Base-by-base conservation (phyloP, 2,329 filamentous ascomycete species). In the Verticillium albo-atrum region DNA sequence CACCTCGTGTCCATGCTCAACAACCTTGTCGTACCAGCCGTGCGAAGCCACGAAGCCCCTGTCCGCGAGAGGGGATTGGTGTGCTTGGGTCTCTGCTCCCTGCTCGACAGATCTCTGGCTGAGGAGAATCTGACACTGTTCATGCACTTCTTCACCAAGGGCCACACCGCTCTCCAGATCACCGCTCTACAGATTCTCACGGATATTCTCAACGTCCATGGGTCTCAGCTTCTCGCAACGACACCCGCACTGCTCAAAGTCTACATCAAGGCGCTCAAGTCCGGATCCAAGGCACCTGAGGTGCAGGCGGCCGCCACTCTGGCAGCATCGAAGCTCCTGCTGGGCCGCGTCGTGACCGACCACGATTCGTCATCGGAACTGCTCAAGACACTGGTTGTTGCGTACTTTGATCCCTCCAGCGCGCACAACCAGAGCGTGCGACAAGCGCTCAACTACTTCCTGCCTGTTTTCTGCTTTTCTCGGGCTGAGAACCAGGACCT, bases 1-100 rank as follows among this genome's bases (percentile, higher is more conserved):
- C 89, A 96, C 69, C 78, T 98, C n/a, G 91, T 96, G 4, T 91
- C 91, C n/a, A 97, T 98, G 90, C 82, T 99, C 55, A 98, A 99
- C 79, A 98, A 95, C 65, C 83, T 99, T 9, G 91, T 99, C 51
- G 92, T 99, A 2, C 95, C 95, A 6, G 95, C 95, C 28, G 94
- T 99, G 17, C 88, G 94, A 65, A 95, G 90, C 69, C 92, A 97
- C 67, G 93, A 98, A 71, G 91, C 92, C 5, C 92, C 93, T 1
- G 92, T 99, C 52, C 87, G 95, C 62, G 95, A 99, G 75, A 86
- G 92, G 59, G 95, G 95, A 20, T 80, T 99, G 14, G 82, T 96
- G 23, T 98, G 94, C 68, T 78, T 99, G 10, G 95, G 95, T 4
- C 81, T 99, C 10, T 97, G 92, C 72, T 93, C 93, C 66, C 82